Evolutionary conservation across 495 filamentous ascomycete species (phyloP), one percentile per base, ranked within the genome.

Genomic region (Opeltia flavorubescens): DNA sequence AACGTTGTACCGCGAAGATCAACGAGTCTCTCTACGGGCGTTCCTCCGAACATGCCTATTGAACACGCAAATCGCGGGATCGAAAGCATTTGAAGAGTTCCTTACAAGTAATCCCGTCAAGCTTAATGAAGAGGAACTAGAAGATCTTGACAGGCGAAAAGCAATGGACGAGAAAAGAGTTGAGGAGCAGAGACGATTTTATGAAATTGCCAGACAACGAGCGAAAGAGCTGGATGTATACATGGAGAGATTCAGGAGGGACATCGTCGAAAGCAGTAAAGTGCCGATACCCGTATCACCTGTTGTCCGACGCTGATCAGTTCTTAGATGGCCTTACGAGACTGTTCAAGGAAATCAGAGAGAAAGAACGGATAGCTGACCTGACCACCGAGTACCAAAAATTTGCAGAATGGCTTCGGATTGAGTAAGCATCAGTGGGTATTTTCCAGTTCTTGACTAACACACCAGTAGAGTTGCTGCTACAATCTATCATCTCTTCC

Each of bases 321-420:
- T 13, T 34, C 4, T 26, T 48, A 80, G 77, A 95, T 66, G 91
- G 91, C 8, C 70, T 98, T 44, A 93, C 89, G 1, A 91, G 86
- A 59, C 78, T 98, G 18, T 95, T 98, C 62, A 70, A 79, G 47
- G 91, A 95, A 62, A 93, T 98, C 59, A 79, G 80, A 50, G 80
- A 84, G 43, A 95, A 96, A 66, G 64, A 82, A 33, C 84, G 72
- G 13, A 86, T 98, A 40, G 74, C 77, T 50, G 88, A 96, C 52
- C 73, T 98, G 20, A 89, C 83, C 55, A 76, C 91, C 24, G 88
- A 96, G 60, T 98, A 96, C 60, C 83, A 91, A 55, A 96, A 96
- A 58, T 98, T 98, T 57, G 89, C 89, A 24, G 91, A 98, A 63
- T 98, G 91, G 91, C 69, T 96, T 41, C 81, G 93, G 24, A 98